Conservation (phyloP, 805 yeast species). For the Kodamaea hsintzibuensis region DNA sequence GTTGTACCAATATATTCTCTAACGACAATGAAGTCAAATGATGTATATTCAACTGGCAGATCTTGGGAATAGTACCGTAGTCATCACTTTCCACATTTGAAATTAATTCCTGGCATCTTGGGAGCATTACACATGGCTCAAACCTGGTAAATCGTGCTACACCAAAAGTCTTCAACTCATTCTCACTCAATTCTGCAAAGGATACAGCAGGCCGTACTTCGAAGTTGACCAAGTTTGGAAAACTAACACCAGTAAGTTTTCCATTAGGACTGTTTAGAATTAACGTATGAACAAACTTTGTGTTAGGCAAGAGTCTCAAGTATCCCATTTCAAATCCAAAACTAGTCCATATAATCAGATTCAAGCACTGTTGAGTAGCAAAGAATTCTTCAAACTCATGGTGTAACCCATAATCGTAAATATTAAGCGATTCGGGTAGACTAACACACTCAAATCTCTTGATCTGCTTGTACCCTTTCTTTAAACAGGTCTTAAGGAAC, state of each 20-base stretch:
- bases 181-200: slow-evolving; percentile 10
- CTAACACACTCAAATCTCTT: slow-evolving; percentile 31
- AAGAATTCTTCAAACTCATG: slow-evolving; percentile 28
- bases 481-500: slow-evolving; percentile 22
- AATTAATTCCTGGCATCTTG: slow-evolving; percentile 19
- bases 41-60: slow-evolving; percentile 1
- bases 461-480: slow-evolving; percentile 11
- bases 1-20: slow-evolving; percentile 23
- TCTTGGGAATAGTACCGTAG: background rate
- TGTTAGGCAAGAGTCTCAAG: slow-evolving; percentile 33
- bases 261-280: slow-evolving; percentile 27
- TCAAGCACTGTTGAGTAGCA: slow-evolving; percentile 20
- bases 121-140: slow-evolving; percentile 11
- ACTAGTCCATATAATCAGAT: slow-evolving; percentile 34
- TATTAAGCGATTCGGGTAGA: slow-evolving; percentile 45
- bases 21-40: slow-evolving; percentile 23
- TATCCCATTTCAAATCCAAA: slow-evolving; percentile 31
- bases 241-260: slow-evolving; percentile 14
- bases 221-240: slow-evolving; percentile 30
- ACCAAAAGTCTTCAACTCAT: background rate
- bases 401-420: slow-evolving; percentile 32
- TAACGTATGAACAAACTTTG: slow-evolving; percentile 22
- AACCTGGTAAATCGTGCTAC: slow-evolving; percentile 2
- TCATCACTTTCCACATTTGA: background rate
- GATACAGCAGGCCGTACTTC: slow-evolving; percentile 33